Evolutionary conservation across 116 monocot genomes (phyloP).

Genomic region (Cymodocea nodosa): DNA sequence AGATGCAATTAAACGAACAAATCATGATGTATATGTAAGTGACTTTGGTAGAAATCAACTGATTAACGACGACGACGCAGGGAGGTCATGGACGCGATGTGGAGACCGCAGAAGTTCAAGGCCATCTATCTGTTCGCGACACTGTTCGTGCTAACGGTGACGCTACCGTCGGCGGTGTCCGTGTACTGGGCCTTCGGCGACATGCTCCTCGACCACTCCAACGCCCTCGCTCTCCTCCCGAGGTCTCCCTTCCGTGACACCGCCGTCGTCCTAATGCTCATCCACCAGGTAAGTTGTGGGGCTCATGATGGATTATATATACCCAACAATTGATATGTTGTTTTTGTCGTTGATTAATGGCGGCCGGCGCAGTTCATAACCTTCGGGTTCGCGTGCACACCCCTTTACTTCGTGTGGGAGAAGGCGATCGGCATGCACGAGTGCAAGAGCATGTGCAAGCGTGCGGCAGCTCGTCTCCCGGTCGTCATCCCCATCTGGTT

Average conservation of each 20-base stretch:
- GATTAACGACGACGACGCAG: slow-evolving; percentile 11
- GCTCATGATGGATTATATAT: too few species aligned
- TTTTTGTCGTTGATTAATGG: background rate
- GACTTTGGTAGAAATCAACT: too few species aligned
- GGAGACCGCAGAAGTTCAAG: slow-evolving; percentile 71
- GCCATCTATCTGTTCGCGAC: slow-evolving; percentile 73
- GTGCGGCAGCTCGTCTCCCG: slow-evolving; percentile 67
- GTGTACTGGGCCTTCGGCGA: slow-evolving; percentile 97
- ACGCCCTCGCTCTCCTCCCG: slow-evolving; percentile 70
- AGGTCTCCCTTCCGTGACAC: slow-evolving; percentile 48
- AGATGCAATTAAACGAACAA: background rate
- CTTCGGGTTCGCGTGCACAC: slow-evolving; percentile 92
- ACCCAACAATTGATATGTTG: background rate
- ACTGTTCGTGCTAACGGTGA: slow-evolving; percentile 74
- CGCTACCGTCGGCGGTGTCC: slow-evolving; percentile 66
- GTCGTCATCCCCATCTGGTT: slow-evolving; percentile 82
- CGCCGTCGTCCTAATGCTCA: slow-evolving; percentile 78
- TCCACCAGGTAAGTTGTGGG: slow-evolving; percentile 59
- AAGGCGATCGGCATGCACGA: slow-evolving; percentile 76
- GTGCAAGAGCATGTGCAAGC: slow-evolving; percentile 60
- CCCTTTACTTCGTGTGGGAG: slow-evolving; percentile 94
- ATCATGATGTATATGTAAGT: background rate
- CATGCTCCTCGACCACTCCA: slow-evolving; percentile 62
- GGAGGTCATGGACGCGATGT: slow-evolving; percentile 75
- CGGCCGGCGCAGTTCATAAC: slow-evolving; percentile 52